A percentile compares a stretch with the other conserved stretches of the same genome.
phyloP scores from a whole-genome alignment of 116 monocot genomes.

The Cymodocea nodosa region DNA sequence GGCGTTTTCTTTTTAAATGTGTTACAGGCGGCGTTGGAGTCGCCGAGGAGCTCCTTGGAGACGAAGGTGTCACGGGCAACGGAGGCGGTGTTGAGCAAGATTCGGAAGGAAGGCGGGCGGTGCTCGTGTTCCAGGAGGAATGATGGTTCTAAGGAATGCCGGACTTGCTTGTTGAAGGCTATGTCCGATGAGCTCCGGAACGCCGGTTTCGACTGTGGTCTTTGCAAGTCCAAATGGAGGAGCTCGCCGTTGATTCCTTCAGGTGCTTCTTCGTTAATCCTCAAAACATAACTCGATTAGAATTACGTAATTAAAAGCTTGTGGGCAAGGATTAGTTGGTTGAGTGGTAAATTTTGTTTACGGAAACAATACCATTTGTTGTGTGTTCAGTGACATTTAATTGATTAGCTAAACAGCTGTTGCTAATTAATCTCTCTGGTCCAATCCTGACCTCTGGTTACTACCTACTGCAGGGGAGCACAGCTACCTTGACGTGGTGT shows the following conservation, averaged over 20 bases:
- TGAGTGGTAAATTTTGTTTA: too few relatives aligned
- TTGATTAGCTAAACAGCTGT: too few relatives aligned
- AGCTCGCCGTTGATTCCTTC: slow-evolving; percentile 54
- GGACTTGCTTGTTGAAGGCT: slow-evolving; percentile 26
- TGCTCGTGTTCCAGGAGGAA: slow-evolving; percentile 34
- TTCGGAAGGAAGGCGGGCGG: not conserved
- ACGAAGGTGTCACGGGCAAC: slow-evolving; percentile 21
- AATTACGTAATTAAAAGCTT: too few relatives aligned
- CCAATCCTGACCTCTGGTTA: too few relatives aligned
- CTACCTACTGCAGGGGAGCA: slow-evolving; percentile 48
- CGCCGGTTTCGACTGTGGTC: slow-evolving; percentile 52
- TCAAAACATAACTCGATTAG: too few relatives aligned
- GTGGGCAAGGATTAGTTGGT: too few relatives aligned
- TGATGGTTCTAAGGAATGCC: slow-evolving; percentile 9
- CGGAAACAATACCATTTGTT: too few relatives aligned
- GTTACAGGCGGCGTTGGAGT: not conserved
- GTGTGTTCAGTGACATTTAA: too few relatives aligned
- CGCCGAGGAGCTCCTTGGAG: slow-evolving; percentile 49
- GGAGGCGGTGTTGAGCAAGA: slow-evolving; percentile 24
- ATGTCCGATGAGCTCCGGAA: slow-evolving; percentile 27
- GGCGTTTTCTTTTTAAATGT: not conserved
- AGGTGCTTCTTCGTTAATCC: slow-evolving; percentile 18
- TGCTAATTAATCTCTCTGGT: not conserved
- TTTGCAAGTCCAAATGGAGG: slow-evolving; percentile 83
- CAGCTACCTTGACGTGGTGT: slow-evolving; percentile 56